Conservation (phyloP, 768 basidiomycete species). For the Lentinula sp. region DNA sequence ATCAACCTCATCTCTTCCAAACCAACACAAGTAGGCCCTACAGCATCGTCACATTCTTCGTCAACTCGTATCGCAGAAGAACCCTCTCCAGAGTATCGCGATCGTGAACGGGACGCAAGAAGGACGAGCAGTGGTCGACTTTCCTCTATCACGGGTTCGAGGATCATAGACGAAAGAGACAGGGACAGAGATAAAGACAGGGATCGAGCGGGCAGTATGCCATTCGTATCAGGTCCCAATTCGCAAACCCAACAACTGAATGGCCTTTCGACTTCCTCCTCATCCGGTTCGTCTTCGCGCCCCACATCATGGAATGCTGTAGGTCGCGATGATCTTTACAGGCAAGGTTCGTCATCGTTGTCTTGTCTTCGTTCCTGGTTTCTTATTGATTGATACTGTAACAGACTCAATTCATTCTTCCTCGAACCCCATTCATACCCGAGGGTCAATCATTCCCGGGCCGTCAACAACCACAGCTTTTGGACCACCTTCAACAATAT, state of each 20-base stretch:
- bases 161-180: slow-evolving; percentile 28
- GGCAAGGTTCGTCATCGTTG: slow-evolving; percentile 27
- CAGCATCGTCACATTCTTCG: slow-evolving; percentile 15
- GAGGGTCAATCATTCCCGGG: slow-evolving; percentile 14
- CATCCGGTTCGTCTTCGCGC: slow-evolving; percentile 19
- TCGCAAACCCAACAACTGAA: slow-evolving; percentile 21
- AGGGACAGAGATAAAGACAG: background rate
- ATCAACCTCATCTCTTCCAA: slow-evolving; percentile 42
- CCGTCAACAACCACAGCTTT: slow-evolving; percentile 13
- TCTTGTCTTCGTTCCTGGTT: slow-evolving; percentile 30
- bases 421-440: background rate
- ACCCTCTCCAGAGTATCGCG: slow-evolving; percentile 13
- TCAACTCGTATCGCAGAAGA: slow-evolving; percentile 36
- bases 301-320: slow-evolving; percentile 12
- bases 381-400: slow-evolving; percentile 4
- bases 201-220: slow-evolving; percentile 39
- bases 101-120: slow-evolving; percentile 8
- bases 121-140: slow-evolving; percentile 17
- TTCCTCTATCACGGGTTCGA: slow-evolving; percentile 30
- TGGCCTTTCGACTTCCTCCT: slow-evolving; percentile 15
- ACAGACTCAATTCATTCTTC: slow-evolving; percentile 12
- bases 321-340: slow-evolving; percentile 3
- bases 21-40: slow-evolving; percentile 12
- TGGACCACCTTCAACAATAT: slow-evolving; percentile 19
- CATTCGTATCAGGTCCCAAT: slow-evolving; percentile 47